Evolutionary conservation across 164 flowering plant species (phyloP), one percentile per base, ranked within the genome.

Genomic region (Umbilicus rupestris): DNA sequence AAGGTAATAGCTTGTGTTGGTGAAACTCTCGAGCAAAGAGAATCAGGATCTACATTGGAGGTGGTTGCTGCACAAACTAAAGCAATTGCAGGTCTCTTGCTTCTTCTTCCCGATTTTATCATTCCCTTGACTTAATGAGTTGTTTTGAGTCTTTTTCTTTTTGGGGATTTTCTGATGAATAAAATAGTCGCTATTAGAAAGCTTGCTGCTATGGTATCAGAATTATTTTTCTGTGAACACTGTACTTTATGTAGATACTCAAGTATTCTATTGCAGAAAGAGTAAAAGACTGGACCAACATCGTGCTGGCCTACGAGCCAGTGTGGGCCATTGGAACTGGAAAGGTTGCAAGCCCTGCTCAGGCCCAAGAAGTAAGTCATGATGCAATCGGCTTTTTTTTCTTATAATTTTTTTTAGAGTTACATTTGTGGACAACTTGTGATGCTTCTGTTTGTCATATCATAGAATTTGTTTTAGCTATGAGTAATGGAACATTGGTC

Each of bases 311-410:
- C 33, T 90, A 90, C 73, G 96, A 90, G 67, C 96, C 96, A 65
- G 96, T 90, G 63, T 90, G 96, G 96, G 96, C 94, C 45, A 87
- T 90, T 81, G 96, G 96, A 67, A 90, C 96, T 19, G 96, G 96
- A 68, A 87, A 90, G 83, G 96, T 87, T 80, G 96, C 96, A 66
- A 74, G 78, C 59, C 96, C 96, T 69, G 86, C 86, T 59, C 96
- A 90, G 70, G 94, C 96, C 62, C 96, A 90, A 75, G 93, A 87
- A 69, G 96, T 90, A 82, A 81, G 92, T 5, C 52, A n/a, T 39
- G n/a, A 1, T 24, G 20, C n/a, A n/a, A n/a, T n/a, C n/a, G 57
- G 8, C 5, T 46, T 15, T 26, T 8, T 20, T 35, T 3, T 29
- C 15, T 7, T 0, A 22, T 3, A 55, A 3, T 20, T 55, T 15